Percentiles rank a stretch among this genome's conserved stretches.
phyloP scores from a whole-genome alignment of 1,139 yeast species.

The Zhuliangozyma blackwelliae region DNA sequence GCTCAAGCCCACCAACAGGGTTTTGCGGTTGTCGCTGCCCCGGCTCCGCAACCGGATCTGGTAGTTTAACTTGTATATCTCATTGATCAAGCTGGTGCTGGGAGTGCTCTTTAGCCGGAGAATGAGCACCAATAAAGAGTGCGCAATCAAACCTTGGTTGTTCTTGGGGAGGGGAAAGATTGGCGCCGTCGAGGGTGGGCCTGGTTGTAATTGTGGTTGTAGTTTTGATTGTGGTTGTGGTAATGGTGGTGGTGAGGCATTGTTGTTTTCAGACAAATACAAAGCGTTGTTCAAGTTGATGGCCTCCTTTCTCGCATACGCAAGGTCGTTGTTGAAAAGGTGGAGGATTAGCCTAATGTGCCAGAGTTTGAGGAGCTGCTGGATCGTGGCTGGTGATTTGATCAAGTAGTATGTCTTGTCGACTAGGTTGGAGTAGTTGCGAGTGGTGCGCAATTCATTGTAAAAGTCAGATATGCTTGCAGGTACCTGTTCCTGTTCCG shows the following conservation, averaged over 20 bases:
- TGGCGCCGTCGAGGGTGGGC: constrained; percentile 8
- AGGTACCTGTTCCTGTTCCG: constrained; percentile 3
- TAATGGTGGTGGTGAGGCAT: constrained; percentile 7
- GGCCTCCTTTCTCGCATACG: constrained; percentile 36
- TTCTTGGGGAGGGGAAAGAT: constrained; percentile 38
- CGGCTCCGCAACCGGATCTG: constrained; percentile 26
- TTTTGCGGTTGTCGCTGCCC: not conserved
- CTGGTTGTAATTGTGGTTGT: not conserved
- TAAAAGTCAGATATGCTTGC: constrained; percentile 3
- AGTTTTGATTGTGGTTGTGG: not conserved
- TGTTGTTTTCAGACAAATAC: constrained; percentile 27
- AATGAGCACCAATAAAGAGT: constrained; percentile 23
- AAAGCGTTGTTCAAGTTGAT: constrained; percentile 34
- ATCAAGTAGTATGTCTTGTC: constrained; percentile 12
- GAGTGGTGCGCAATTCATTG: not conserved
- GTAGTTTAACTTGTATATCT: constrained; percentile 37
- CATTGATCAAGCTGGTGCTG: constrained; percentile 32
- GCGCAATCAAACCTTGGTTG: constrained; percentile 16
- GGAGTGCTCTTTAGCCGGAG: constrained; percentile 38
- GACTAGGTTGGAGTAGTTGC: constrained; percentile 6
- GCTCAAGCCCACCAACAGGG: constrained; percentile 24
- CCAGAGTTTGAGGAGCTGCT: constrained; percentile 26
- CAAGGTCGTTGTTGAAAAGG: constrained; percentile 27
- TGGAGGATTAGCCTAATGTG: constrained; percentile 32
- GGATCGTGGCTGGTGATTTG: constrained; percentile 7